Evolutionary conservation across 1,139 yeast genomes (phyloP).

Genomic region (Blastobotrys indianensis): DNA sequence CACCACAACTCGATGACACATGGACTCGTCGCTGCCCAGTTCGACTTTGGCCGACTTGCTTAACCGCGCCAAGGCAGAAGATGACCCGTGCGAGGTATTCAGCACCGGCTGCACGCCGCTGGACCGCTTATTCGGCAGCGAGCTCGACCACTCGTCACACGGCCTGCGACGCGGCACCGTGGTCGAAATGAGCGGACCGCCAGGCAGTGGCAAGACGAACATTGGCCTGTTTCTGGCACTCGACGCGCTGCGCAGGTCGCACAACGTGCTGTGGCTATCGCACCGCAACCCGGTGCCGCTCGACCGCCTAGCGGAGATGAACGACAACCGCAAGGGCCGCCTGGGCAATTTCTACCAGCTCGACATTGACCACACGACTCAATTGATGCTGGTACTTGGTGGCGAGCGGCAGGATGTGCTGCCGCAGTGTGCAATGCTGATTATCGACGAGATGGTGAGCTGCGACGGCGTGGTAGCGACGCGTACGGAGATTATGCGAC

Average conservation of each 20-base stretch:
- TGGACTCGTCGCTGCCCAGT: slow-evolving; percentile 4
- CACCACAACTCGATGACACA: no score
- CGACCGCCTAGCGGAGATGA: slow-evolving; percentile 4
- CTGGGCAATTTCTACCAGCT: slow-evolving; percentile 12
- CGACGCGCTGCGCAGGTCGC: slow-evolving; percentile 34
- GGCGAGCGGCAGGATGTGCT: slow-evolving; percentile 3
- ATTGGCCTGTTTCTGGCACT: slow-evolving; percentile 80
- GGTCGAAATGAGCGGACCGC: slow-evolving; percentile 53
- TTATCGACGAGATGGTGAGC: slow-evolving; percentile 11
- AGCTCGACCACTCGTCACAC: not conserved
- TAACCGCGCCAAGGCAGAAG: slow-evolving; percentile 11
- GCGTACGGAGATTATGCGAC: slow-evolving; percentile 1
- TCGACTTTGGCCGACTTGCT: slow-evolving; percentile 9
- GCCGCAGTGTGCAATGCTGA: slow-evolving; percentile 8
- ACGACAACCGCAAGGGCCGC: not conserved
- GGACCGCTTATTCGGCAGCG: slow-evolving; percentile 6
- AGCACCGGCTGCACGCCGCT: slow-evolving; percentile 9
- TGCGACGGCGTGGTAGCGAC: not conserved
- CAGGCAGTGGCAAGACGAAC: slow-evolving; percentile 86
- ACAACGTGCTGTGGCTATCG: slow-evolving; percentile 20
- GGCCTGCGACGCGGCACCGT: slow-evolving; percentile 16
- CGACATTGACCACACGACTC: slow-evolving; percentile 11
- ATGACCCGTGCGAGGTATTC: slow-evolving; percentile 7
- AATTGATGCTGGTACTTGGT: slow-evolving; percentile 12
- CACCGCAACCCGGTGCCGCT: slow-evolving; percentile 12